Evolutionary conservation across 306 rosid genomes (phyloP), one percentile per base, ranked within the genome.

Genomic region (Amphicarpaea edgeworthii): DNA sequence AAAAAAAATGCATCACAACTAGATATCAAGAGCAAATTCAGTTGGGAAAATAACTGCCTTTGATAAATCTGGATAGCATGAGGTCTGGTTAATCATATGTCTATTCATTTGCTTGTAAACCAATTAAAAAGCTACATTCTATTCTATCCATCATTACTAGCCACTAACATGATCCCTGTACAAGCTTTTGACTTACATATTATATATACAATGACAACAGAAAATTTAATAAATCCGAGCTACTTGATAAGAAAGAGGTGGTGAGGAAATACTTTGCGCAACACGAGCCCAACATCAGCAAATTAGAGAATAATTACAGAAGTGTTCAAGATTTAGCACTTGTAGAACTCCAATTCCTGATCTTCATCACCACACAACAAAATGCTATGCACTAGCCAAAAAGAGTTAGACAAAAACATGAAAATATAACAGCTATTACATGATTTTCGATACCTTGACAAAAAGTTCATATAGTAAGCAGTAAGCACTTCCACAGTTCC

Each of bases 161-260:
- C 60, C 24, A 77, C 55, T 77, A 11, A 38, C 34, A 70, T 68
- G 12, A 72, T 75, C 79, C 51, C 76, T 77, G 78, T 77, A 85
- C 85, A 85, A 51, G 49, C 76, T 53, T 62, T 49, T 68, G 53
- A 69, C 76, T 53, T 68, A 34, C 75, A 73, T 41, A 76, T 3
- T 26, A 26, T 30, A 81, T 82, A 68, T 85, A 85, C 83, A 81
- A 54, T 32, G 19, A 54, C 78, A 62, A 62, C n/a, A 61, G 76
- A 30, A 10, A 68, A 17, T 73, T 73, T 26, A 61, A 68, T 40
- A 73, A 57, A 68, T 75, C 78, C 60, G 40, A 60, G 26, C 77
- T 81, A 73, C 68, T 32, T 73, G 70, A 68, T 50, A 32, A 47
- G 62, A 53, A 5, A 8, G 28, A 16, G 43, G 24, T 66, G 73